Percentiles rank a stretch among this genome's conserved stretches.
Conservation (phyloP, 2,329 filamentous ascomycete genomes). For the Parafenestella ontariensis region DNA sequence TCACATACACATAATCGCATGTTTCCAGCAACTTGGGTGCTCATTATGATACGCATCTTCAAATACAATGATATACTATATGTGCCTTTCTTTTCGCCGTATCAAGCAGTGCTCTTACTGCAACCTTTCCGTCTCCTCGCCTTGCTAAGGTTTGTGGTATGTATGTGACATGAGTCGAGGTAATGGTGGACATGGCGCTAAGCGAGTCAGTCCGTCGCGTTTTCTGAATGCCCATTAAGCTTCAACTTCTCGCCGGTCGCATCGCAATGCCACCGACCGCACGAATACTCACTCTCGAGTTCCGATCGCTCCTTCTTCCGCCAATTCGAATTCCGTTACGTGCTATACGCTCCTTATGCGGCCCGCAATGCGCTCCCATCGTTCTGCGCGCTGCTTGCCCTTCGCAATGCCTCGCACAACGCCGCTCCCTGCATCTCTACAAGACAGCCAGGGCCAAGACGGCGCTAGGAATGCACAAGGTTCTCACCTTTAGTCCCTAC, state of each 20-base stretch:
- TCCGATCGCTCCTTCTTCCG: conserved; percentile 28
- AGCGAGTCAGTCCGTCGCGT: conserved; percentile 3
- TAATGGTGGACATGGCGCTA: background rate
- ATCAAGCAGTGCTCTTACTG: no score
- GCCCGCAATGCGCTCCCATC: conserved; percentile 17
- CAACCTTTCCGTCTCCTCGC: no score
- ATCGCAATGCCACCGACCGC: conserved; percentile 19
- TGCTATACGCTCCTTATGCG: conserved; percentile 16
- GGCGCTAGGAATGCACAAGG: conserved; percentile 34
- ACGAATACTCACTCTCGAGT: conserved; percentile 19
- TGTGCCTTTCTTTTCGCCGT: no score
- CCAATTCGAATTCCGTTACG: conserved; percentile 22
- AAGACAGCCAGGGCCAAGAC: conserved; percentile 34
- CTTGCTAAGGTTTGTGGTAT: no score
- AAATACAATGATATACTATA: no score
- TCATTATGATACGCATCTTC: no score
- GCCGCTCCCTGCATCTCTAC: conserved; percentile 36
- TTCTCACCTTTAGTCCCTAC: conserved; percentile 26
- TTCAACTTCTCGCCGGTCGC: background rate
- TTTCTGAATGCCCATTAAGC: background rate
- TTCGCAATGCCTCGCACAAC: conserved; percentile 26
- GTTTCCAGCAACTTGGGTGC: no score
- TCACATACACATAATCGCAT: no score
- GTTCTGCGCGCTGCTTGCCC: background rate
- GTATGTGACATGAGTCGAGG: background rate